Evolutionary conservation across 108 stramenopile species (phyloP).

Genomic region (Skeletonema marinoi): DNA sequence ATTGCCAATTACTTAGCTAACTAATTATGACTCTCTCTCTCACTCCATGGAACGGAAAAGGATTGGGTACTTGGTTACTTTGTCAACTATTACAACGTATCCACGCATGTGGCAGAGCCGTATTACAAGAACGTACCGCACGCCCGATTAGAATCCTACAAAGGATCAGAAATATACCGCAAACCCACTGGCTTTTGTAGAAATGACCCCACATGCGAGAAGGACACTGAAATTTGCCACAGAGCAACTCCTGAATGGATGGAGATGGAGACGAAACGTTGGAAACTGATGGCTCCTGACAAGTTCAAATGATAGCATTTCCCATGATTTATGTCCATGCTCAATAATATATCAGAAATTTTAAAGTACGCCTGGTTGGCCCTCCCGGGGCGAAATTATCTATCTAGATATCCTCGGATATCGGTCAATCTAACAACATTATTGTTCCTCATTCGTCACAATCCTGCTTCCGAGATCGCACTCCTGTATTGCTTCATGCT

Average conservation of each 20-base stretch:
- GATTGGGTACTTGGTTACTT: constrained; percentile 52
- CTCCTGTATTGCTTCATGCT: too few relatives aligned
- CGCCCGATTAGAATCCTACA: constrained; percentile 22
- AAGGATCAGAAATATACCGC: constrained; percentile 22
- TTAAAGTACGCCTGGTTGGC: too few relatives aligned
- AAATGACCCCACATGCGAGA: constrained; percentile 16
- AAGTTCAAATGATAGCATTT: background rate
- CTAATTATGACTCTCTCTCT: background rate
- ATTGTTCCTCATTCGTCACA: too few relatives aligned
- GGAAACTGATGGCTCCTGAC: constrained; percentile 16
- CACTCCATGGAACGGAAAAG: background rate
- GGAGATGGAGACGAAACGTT: constrained; percentile 6
- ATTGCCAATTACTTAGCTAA: background rate
- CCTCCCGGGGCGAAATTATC: too few relatives aligned
- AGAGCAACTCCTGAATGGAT: constrained; percentile 25
- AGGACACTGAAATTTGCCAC: constrained; percentile 22
- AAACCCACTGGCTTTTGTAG: constrained; percentile 17
- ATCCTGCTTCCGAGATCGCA: too few relatives aligned
- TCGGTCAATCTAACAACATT: too few relatives aligned
- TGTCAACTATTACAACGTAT: constrained; percentile 41
- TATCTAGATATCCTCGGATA: too few relatives aligned
- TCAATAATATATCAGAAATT: too few relatives aligned
- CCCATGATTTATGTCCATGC: too few relatives aligned
- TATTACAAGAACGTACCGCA: constrained; percentile 21
- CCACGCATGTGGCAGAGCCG: constrained; percentile 16